Conservation (phyloP, 2,329 filamentous ascomycete genomes). For the Coniella vitis region DNA sequence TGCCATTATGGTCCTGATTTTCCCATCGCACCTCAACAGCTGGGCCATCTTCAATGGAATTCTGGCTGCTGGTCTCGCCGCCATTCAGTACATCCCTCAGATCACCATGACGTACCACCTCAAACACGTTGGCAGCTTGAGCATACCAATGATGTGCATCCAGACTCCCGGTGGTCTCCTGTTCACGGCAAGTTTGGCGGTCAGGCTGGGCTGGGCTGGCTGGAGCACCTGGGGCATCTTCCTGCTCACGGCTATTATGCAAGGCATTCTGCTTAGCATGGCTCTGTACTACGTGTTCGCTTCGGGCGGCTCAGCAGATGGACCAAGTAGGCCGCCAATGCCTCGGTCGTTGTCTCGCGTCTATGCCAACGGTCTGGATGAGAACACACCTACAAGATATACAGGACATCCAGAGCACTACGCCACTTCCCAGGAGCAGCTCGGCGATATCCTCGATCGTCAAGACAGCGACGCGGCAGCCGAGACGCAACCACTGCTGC, state of each 20-base stretch:
- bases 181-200: slow-evolving; percentile 78
- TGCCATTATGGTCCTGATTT: slow-evolving; percentile 56
- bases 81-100: slow-evolving; percentile 89
- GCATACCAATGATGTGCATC: slow-evolving; percentile 96
- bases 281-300: slow-evolving; percentile 68
- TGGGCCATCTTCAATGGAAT: slow-evolving; percentile 88
- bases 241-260: slow-evolving; percentile 76
- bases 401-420: slow-evolving; percentile 47
- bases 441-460: slow-evolving; percentile 42
- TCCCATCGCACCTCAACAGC: slow-evolving; percentile 56
- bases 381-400: slow-evolving; percentile 43
- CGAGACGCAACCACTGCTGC: slow-evolving; percentile 44
- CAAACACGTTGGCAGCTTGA: slow-evolving; percentile 82
- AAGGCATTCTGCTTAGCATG: slow-evolving; percentile 75
- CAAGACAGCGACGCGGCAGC: slow-evolving; percentile 44
- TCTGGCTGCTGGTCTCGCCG: slow-evolving; percentile 69
- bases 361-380: slow-evolving; percentile 39
- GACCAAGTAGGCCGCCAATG: slow-evolving; percentile 30
- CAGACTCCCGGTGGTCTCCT: slow-evolving; percentile 90
- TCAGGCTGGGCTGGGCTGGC: slow-evolving; percentile 69
- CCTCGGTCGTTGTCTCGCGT: slow-evolving; percentile 36
- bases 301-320: slow-evolving; percentile 21
- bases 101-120: slow-evolving; percentile 85
- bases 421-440: slow-evolving; percentile 43
- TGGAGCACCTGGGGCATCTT: slow-evolving; percentile 98